Evolutionary conservation across 1,284 basidiomycete genomes (phyloP).

Genomic region (Stereum hirsutum): DNA sequence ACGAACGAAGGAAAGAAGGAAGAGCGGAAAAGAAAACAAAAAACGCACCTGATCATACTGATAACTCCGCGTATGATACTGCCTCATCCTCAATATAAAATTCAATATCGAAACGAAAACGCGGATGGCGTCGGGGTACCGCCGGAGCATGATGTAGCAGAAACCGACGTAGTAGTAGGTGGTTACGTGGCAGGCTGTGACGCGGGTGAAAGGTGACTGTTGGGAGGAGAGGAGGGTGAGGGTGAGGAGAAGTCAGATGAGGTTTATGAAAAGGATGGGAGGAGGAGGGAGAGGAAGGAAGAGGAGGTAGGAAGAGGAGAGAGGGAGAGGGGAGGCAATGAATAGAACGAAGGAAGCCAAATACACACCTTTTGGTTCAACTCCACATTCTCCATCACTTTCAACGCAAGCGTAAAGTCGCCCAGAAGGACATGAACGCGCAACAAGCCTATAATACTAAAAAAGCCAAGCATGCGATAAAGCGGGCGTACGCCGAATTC

Average conservation of each 20-base stretch:
- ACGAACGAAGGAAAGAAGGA: constrained; percentile 1
- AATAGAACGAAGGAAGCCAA: neutral
- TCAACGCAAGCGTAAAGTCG: constrained; percentile 92
- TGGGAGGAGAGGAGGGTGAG: constrained; percentile 12
- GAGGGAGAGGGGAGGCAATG: neutral
- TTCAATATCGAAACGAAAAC: constrained; percentile 90
- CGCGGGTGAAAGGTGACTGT: constrained; percentile 78
- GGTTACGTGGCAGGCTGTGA: constrained; percentile 91
- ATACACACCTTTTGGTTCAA: constrained; percentile 67
- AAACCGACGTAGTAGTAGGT: constrained; percentile 95
- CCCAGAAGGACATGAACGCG: constrained; percentile 95
- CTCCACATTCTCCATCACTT: constrained; percentile 92
- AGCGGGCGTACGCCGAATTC: constrained; percentile 88
- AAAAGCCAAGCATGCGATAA: constrained; percentile 96
- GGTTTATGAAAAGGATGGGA: too few species aligned
- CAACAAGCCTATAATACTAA: constrained; percentile 90
- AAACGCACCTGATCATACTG: constrained; percentile 84
- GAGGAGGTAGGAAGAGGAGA: neutral
- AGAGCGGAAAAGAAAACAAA: neutral
- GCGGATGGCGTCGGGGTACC: constrained; percentile 93
- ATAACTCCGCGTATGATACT: constrained; percentile 93
- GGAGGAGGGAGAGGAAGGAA: too few species aligned
- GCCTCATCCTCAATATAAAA: constrained; percentile 87
- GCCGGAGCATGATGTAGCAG: constrained; percentile 91
- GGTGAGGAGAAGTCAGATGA: too few species aligned